Conservation (phyloP, 306 rosid genomes). For the Prunus armeniaca region DNA sequence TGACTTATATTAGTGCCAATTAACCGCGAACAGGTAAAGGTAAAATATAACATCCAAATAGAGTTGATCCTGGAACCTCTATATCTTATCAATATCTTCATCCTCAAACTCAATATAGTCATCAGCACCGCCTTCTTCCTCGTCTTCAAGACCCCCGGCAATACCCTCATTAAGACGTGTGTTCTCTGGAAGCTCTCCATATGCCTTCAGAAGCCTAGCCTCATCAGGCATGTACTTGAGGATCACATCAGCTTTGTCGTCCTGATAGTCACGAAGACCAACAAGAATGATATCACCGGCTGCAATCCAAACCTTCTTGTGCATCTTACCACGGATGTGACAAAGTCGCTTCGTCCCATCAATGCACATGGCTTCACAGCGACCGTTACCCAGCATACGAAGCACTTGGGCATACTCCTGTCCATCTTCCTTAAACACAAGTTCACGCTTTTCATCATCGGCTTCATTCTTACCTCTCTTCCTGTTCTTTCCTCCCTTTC, state of each 20-base stretch:
- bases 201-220: conserved; percentile 50
- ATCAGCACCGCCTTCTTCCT: conserved; percentile 36
- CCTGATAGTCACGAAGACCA: conserved; percentile 49
- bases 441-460: conserved; percentile 50
- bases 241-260: conserved; percentile 51
- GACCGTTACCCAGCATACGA: conserved; percentile 44
- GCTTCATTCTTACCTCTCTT: conserved; percentile 55
- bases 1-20: neutral
- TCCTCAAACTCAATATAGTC: conserved; percentile 46
- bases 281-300: conserved; percentile 48
- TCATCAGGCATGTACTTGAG: conserved; percentile 55
- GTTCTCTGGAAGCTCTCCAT: conserved; percentile 47
- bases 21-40: neutral
- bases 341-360: conserved; percentile 42
- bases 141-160: conserved; percentile 35
- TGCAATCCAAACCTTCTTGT: conserved; percentile 56
- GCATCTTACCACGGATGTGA: conserved; percentile 49
- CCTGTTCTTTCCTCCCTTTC: conserved; percentile 52
- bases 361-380: conserved; percentile 44
- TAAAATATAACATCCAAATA: neutral
- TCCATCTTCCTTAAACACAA: conserved; percentile 50
- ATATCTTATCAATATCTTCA: conserved; percentile 45
- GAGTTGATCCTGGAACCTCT: conserved; percentile 4
- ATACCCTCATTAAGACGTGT: conserved; percentile 46
- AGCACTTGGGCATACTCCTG: conserved; percentile 52